These are phyloP conservation scores for Sphaerobolus stellatus DNA, from an alignment of 1,284 basidiomycete species.

Conservation along the genomic window DNA sequence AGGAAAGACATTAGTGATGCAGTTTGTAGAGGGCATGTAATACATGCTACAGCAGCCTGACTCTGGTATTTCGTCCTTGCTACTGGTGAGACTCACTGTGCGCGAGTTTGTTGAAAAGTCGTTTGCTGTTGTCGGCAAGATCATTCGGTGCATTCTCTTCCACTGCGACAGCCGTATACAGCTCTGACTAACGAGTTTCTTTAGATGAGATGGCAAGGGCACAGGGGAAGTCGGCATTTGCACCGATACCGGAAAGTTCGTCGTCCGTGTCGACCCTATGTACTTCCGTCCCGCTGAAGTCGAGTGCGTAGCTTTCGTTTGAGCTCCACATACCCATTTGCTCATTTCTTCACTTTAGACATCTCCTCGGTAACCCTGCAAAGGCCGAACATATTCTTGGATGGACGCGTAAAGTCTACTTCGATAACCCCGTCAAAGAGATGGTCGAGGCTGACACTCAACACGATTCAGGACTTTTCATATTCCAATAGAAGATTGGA, in stretches of 20 bases:
- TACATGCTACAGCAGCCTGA: slow-evolving; percentile 82
- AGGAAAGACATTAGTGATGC: slow-evolving; percentile 84
- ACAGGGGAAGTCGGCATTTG: slow-evolving; percentile 77
- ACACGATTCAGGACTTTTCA: no score
- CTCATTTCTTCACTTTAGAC: slow-evolving; percentile 39
- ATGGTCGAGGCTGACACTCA: slow-evolving; percentile 89
- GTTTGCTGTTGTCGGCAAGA: slow-evolving; percentile 65
- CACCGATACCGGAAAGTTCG: slow-evolving; percentile 58
- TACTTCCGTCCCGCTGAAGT: slow-evolving; percentile 93
- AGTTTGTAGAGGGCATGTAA: slow-evolving; percentile 93
- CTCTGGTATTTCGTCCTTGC: slow-evolving; percentile 90
- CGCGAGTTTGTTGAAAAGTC: slow-evolving; percentile 87
- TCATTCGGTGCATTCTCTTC: slow-evolving; percentile 48
- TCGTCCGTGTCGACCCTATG: slow-evolving; percentile 78
- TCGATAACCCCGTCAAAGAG: slow-evolving; percentile 80
- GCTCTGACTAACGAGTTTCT: slow-evolving; percentile 3
- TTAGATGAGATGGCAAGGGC: slow-evolving; percentile 73
- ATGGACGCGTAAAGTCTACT: slow-evolving; percentile 82
- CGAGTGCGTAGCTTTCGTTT: slow-evolving; percentile 58
- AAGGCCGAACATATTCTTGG: slow-evolving; percentile 84
- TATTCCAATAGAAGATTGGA: no score
- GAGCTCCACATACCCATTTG: slow-evolving; percentile 4
- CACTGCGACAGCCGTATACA: not conserved
- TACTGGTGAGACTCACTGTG: slow-evolving; percentile 90
- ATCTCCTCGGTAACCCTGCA: slow-evolving; percentile 76